phyloP scores from a whole-genome alignment of 495 filamentous ascomycete species.

The Xeromyces bisporus region DNA sequence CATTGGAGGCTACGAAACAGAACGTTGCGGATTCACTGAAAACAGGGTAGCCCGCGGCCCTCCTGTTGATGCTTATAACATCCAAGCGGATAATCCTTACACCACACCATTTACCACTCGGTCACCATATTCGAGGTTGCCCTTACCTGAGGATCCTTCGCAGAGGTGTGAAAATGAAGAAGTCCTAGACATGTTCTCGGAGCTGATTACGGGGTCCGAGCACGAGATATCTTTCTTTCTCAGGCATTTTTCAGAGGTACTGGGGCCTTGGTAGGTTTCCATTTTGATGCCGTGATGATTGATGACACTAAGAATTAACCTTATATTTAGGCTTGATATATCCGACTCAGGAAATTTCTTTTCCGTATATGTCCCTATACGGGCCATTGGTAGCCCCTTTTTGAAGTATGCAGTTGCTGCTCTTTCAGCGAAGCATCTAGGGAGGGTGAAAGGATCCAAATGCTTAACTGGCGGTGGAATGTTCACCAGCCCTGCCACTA shows the following conservation, averaged over 20 bases:
- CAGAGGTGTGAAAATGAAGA: conserved; percentile 20
- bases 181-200: conserved; percentile 25
- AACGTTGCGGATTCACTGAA: conserved; percentile 4
- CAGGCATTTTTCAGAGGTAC: conserved; percentile 19
- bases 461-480: conserved; percentile 8
- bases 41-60: conserved; percentile 2
- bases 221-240: conserved; percentile 25
- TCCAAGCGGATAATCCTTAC: background rate
- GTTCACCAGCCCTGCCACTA: conserved; percentile 18
- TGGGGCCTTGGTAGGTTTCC: conserved; percentile 20
- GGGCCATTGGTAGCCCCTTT: conserved; percentile 16
- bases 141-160: conserved; percentile 9
- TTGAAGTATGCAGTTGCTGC: conserved; percentile 24
- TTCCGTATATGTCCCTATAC: conserved; percentile 19
- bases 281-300: background rate
- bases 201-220: conserved; percentile 24
- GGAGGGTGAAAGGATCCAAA: conserved; percentile 20
- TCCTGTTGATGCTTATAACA: background rate
- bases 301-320: too few relatives aligned
- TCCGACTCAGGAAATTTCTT: conserved; percentile 25
- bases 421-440: conserved; percentile 26
- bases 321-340: conserved; percentile 27
- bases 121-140: conserved; percentile 3
- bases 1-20: background rate
- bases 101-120: background rate